Conservation (phyloP, 2,329 filamentous ascomycete species). For the Monosporascus sp. region DNA sequence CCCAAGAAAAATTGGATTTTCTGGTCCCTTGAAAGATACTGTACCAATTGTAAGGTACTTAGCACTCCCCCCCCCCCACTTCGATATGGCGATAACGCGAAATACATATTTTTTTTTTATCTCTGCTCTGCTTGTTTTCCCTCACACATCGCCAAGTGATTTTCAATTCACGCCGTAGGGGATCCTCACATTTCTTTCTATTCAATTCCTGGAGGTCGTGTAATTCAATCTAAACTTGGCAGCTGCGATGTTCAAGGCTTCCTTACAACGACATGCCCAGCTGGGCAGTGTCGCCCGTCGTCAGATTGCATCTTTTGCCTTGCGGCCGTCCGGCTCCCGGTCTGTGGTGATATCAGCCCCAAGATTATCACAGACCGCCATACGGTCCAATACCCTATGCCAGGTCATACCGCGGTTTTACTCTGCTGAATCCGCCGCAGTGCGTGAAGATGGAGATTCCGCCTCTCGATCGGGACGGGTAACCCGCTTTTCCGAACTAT, state of each 20-base stretch:
- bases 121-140: too few relatives aligned
- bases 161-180: too few relatives aligned
- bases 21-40: too few relatives aligned
- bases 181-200: too few relatives aligned
- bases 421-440: conserved; percentile 15
- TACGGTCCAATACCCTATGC: conserved; percentile 7
- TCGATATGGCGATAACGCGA: too few relatives aligned
- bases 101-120: too few relatives aligned
- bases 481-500: conserved; percentile 41
- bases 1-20: too few relatives aligned
- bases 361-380: conserved; percentile 7
- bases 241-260: conserved; percentile 20
- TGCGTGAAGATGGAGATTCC: conserved; percentile 9
- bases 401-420: conserved; percentile 17
- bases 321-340: conserved; percentile 11
- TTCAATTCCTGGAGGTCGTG: too few relatives aligned
- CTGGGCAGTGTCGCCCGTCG: conserved; percentile 20
- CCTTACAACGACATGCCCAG: conserved; percentile 25
- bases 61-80: too few relatives aligned
- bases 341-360: conserved; percentile 7
- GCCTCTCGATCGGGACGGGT: conserved; percentile 18
- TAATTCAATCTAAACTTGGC: background rate
- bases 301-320: conserved; percentile 17
- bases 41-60: too few relatives aligned
- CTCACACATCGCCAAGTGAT: too few relatives aligned